phyloP scores from a whole-genome alignment of 2,329 filamentous ascomycete genomes.

The Sclerotinia subarctica region DNA sequence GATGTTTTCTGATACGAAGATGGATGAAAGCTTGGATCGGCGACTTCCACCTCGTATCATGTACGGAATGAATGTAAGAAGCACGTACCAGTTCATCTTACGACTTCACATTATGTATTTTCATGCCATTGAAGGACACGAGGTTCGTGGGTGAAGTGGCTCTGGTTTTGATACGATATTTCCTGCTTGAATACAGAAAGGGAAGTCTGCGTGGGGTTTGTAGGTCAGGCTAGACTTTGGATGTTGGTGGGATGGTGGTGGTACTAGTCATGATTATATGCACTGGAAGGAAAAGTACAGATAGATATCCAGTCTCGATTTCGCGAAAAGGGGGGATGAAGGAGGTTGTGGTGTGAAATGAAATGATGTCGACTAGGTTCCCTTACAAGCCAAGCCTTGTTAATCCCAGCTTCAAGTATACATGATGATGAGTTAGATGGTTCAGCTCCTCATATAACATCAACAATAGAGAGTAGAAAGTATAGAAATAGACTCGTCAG shows the following conservation, averaged over 20 bases:
- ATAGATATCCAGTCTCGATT: background rate
- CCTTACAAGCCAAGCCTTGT: background rate
- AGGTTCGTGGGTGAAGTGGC: background rate
- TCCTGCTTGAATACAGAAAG: background rate
- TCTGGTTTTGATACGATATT: background rate
- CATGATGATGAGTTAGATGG: background rate
- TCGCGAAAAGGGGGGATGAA: conserved; percentile 12
- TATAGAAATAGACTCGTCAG: background rate
- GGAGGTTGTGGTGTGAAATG: background rate
- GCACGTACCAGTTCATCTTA: conserved; percentile 13
- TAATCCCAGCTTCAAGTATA: background rate
- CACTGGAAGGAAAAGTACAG: background rate
- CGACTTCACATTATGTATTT: background rate
- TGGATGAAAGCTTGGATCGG: conserved; percentile 9
- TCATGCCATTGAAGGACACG: conserved; percentile 12
- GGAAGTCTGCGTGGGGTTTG: background rate
- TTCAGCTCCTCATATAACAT: background rate
- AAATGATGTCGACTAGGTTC: background rate
- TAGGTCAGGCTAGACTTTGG: background rate
- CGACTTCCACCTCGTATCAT: background rate
- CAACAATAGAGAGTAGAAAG: background rate
- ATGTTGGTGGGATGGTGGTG: too few relatives aligned
- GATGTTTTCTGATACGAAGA: conserved; percentile 21
- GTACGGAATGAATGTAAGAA: background rate
- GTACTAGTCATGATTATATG: background rate